Evolutionary conservation across 2,329 filamentous ascomycete genomes (phyloP), one percentile per base, ranked within the genome.

Genomic region (Ascochyta pisi): DNA sequence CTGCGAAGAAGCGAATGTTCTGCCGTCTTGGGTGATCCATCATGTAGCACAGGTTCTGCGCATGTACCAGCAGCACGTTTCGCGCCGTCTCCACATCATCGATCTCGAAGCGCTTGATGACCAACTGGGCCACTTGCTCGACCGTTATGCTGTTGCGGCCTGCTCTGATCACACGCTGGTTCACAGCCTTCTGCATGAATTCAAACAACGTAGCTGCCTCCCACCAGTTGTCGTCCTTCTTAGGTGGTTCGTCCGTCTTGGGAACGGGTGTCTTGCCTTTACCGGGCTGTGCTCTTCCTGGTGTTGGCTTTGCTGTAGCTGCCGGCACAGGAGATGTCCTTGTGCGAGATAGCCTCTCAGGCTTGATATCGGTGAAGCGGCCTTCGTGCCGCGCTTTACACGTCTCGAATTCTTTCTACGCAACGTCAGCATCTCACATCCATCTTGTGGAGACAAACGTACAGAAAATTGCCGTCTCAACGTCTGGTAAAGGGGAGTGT

Each of bases 401-500:
- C 9, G 60, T 43, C 7, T 74, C 69, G 40, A 73, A 74, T 13
- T 69, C 68, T 51, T 66, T 63, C 70, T 74, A 38, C 7, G 15
- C 15, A 38, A 16, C 2, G 35, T 69, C 33, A 67, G 63, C 40
- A 51, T 13, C 24, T 23, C n/a, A 23, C 0, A 15, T 33, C 10
- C 4, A 19, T n/a, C 1, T 15, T 27, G 26, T 22, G 8, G 0
- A 6, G n/a, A 10, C 9, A 19, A 2, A 54, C 69, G 37, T 63
- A 72, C 74, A 7, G 78, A 73, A 54, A 75, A 79, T 22, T 65
- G 71, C 31, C 66, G 64, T 49, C 69, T 73, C 35, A 81, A 67
- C 41, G 78, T 73, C 41, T 75, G 66, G 57, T 76, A 81, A 3
- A 83, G 54, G 2, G 77, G 73, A 5, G 76, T 79, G 45, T 66